These are phyloP conservation scores for Zygotorulaspora chibaensis DNA, from an alignment of 805 yeast species.

Conservation along the genomic window DNA sequence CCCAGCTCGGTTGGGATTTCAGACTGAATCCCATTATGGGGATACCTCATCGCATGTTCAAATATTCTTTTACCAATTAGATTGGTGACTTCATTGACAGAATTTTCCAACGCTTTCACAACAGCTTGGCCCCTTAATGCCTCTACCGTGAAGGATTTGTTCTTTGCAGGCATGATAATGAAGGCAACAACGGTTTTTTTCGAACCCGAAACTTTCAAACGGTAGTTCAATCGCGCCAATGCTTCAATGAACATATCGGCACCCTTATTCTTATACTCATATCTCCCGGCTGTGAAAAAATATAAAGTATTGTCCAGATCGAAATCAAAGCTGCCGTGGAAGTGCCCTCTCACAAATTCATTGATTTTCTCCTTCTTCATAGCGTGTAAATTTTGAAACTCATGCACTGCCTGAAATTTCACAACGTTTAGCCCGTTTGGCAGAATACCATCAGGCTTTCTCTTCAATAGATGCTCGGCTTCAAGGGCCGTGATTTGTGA, in stretches of 20 bases:
- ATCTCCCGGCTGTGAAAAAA: constrained; percentile 95
- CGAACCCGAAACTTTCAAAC: constrained; percentile 73
- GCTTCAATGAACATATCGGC: constrained; percentile 93
- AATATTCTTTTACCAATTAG: constrained; percentile 82
- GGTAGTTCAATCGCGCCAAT: constrained; percentile 85
- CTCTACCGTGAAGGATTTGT: constrained; percentile 91
- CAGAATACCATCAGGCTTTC: constrained; percentile 96
- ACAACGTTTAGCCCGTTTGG: constrained; percentile 96
- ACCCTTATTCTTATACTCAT: constrained; percentile 95
- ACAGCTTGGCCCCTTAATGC: constrained; percentile 96
- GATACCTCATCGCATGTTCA: constrained; percentile 80
- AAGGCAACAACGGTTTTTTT: constrained; percentile 94
- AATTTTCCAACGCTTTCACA: constrained; percentile 80
- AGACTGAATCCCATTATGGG: constrained; percentile 44
- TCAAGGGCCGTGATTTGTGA: constrained; percentile 97
- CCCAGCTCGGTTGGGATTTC: constrained; percentile 75
- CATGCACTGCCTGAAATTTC: constrained; percentile 96
- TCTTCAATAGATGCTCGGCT: constrained; percentile 83
- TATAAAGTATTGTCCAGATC: constrained; percentile 90
- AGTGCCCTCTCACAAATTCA: constrained; percentile 94
- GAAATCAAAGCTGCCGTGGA: constrained; percentile 94
- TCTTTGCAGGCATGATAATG: constrained; percentile 95
- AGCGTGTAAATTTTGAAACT: constrained; percentile 95
- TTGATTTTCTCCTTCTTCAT: constrained; percentile 84
- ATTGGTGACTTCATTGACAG: constrained; percentile 83